These are phyloP conservation scores for Aphanomyces invadans DNA, from an alignment of 352 stramenopile genomes.

Conservation along the genomic window DNA sequence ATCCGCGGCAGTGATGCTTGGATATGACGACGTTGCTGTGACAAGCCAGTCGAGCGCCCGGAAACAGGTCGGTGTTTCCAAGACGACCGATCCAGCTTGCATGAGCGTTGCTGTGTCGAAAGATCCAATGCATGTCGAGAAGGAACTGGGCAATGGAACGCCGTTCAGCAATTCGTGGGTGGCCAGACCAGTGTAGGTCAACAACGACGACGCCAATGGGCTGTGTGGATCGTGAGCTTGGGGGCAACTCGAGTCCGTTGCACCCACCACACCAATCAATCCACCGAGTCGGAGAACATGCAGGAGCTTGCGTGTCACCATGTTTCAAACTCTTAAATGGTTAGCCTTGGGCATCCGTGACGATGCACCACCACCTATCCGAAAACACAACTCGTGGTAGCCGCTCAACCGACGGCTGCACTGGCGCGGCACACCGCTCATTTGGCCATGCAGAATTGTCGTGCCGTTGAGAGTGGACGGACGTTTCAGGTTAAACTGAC, in stretches of 20 bases:
- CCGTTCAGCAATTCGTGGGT: background rate
- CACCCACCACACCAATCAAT: no score
- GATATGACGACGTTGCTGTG: background rate
- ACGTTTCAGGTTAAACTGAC: conserved; percentile 1
- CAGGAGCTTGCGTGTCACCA: no score
- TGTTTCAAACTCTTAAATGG: background rate
- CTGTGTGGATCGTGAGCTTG: background rate
- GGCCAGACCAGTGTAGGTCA: background rate
- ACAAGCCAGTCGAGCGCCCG: background rate
- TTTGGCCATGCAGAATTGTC: no score
- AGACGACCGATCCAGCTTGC: background rate
- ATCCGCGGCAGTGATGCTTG: background rate
- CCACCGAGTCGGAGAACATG: no score
- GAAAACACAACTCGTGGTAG: no score
- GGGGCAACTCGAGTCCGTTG: background rate
- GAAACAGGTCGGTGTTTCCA: background rate
- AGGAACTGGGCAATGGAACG: background rate
- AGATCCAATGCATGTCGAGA: background rate
- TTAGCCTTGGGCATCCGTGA: no score
- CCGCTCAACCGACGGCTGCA: background rate
- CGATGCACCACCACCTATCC: no score
- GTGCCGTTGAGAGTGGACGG: background rate
- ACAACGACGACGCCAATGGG: background rate
- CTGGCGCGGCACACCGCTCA: no score
- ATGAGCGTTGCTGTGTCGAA: background rate